Evolutionary conservation across 257 asterid species (phyloP).

Genomic region (Lycium barbarum): DNA sequence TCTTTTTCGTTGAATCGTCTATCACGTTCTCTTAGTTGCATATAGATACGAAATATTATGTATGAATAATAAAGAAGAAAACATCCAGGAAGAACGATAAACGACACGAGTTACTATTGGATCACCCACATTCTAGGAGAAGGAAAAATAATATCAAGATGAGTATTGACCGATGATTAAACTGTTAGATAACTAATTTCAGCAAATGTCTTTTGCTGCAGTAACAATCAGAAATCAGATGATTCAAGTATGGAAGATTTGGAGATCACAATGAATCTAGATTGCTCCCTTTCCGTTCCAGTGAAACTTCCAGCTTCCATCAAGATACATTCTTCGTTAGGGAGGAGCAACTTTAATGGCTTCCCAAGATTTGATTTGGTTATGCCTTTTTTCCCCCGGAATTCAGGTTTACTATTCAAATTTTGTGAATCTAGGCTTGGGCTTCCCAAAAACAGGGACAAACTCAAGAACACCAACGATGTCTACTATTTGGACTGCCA

Average conservation of each 20-base stretch:
- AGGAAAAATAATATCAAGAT: neutral
- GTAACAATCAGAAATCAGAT: conserved; percentile 10
- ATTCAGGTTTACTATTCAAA: neutral
- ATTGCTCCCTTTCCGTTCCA: neutral
- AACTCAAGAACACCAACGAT: conserved; percentile 7
- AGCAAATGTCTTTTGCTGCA: conserved; percentile 13
- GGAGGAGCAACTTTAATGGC: conserved; percentile 12
- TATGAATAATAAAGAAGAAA: neutral
- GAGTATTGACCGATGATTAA: neutral
- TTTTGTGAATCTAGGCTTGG: conserved; percentile 21
- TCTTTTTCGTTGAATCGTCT: neutral
- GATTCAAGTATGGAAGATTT: neutral
- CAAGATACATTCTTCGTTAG: neutral
- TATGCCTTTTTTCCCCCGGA: neutral
- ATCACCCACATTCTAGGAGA: neutral
- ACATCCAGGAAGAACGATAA: neutral
- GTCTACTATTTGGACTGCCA: conserved; percentile 26
- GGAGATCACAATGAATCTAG: conserved; percentile 10
- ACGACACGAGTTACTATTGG: neutral
- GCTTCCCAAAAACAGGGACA: neutral
- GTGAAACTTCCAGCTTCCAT: conserved; percentile 6
- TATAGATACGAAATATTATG: neutral
- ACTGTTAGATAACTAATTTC: neutral
- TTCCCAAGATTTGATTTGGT: neutral
- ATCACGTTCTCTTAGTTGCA: neutral